phyloP scores from a whole-genome alignment of 331 rosid species.

The Rhamnella rubrinervis region DNA sequence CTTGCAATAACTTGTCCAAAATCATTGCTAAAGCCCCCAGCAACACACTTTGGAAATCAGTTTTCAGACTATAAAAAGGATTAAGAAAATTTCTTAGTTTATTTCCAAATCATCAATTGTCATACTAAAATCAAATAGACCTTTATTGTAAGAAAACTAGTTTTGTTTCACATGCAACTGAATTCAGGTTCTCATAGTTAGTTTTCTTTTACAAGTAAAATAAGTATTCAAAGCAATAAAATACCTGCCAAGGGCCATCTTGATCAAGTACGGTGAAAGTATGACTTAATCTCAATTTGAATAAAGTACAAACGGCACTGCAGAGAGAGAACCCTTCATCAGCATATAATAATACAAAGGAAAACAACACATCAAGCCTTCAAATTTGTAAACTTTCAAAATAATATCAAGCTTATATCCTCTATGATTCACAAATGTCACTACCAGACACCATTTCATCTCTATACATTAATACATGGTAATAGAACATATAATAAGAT shows the following conservation, averaged over 20 bases:
- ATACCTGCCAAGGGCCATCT: constrained; percentile 48
- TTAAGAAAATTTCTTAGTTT: no score
- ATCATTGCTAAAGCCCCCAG: no score
- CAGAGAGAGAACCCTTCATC: constrained; percentile 30
- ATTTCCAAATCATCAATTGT: no score
- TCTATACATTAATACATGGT: background rate
- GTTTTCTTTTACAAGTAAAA: no score
- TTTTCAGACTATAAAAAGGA: no score
- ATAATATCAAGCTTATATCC: background rate
- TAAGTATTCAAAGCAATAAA: constrained; percentile 9
- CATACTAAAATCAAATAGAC: no score
- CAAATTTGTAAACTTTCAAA: background rate
- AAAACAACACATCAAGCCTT: background rate
- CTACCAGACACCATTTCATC: background rate
- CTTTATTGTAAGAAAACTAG: no score
- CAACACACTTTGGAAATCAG: no score
- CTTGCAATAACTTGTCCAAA: no score
- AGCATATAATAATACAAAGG: background rate
- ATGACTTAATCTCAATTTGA: constrained; percentile 53
- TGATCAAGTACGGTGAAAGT: constrained; percentile 20
- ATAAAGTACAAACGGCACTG: constrained; percentile 77
- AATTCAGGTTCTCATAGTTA: no score
- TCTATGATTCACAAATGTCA: background rate
- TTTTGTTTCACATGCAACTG: no score
- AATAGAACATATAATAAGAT: background rate